Evolutionary conservation across 805 yeast species (phyloP), one percentile per base, ranked within the genome.

Genomic region (Spathaspora passalidarum): DNA sequence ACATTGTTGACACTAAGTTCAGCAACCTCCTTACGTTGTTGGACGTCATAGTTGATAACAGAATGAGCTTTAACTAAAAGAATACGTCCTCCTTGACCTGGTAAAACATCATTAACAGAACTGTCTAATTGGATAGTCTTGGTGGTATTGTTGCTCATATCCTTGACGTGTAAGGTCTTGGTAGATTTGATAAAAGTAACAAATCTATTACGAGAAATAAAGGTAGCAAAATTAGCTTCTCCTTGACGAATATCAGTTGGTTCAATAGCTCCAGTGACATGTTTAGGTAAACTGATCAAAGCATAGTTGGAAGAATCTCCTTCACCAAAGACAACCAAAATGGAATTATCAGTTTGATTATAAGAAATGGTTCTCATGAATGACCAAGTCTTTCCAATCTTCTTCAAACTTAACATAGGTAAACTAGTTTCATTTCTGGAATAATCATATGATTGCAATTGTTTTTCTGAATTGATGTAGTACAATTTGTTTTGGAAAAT

Each of bases 201-300:
- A 67, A 89, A 94, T 68, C 99, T 79, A 71, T 94, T 94, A 65
- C 99, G 86, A 11, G 97, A 90, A 56, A 95, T 89, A 65, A 94
- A 94, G 49, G 86, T 75, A 13, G 98, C 99, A 65, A 81, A 82
- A 58, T 80, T 81, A 32, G 94, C 97, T 45, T 81, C 80, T 43
- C 96, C 97, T 57, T 80, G 82, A 49, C 86, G 73, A 42, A 86
- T 73, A 50, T 84, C 84, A n/a, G 83, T 76, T 45, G 97, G 96
- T 59, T 91, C 97, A 53, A 89, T 80, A n/a, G 97, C 96, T 53
- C 96, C 96, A 48, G 92, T 80, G 34, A 85, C 86, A 63, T 88
- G 92, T 56, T 86, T 86, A 49, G 97, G 96, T 51, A 91, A 71
- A 5, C 81, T 72, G 49, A 88, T 80, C 54, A 89, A 76, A 32